A percentile compares a stretch with the other conserved stretches of the same genome.
phyloP scores from a whole-genome alignment of 2,329 filamentous ascomycete species.

The Trichoderma harzianum region DNA sequence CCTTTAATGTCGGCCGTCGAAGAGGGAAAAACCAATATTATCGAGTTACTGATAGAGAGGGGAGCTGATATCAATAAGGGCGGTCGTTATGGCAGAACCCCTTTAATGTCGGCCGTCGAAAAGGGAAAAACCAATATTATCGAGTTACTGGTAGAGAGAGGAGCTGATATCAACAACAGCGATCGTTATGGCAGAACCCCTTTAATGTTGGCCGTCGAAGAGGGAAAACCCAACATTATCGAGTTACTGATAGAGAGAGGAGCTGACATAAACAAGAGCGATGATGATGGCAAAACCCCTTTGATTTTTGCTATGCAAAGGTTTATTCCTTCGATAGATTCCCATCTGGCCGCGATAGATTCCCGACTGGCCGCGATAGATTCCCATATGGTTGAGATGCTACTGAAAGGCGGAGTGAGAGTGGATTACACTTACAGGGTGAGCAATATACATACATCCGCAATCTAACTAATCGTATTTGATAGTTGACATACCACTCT shows the following conservation, averaged over 20 bases:
- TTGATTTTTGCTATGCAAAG: too few relatives aligned
- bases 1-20: too few relatives aligned
- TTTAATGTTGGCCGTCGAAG: neutral
- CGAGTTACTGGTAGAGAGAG: neutral
- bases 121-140: neutral
- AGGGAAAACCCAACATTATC: too few relatives aligned
- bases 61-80: neutral
- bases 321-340: too few relatives aligned
- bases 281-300: too few relatives aligned
- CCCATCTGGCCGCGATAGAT: too few relatives aligned
- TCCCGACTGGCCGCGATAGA: too few relatives aligned
- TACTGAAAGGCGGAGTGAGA: neutral
- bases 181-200: neutral
- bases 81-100: rapidly evolving
- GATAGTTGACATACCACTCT: too few relatives aligned
- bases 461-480: neutral
- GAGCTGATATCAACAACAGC: neutral
- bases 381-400: neutral
- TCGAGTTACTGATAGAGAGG: too few relatives aligned
- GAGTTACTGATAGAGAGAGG: neutral
- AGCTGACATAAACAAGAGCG: too few relatives aligned
- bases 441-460: neutral
- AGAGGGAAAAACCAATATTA: neutral
- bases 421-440: neutral
- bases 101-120: rapidly evolving